Base-by-base conservation (phyloP, 1,284 basidiomycete species). In the Cryptococcus sp. region DNA sequence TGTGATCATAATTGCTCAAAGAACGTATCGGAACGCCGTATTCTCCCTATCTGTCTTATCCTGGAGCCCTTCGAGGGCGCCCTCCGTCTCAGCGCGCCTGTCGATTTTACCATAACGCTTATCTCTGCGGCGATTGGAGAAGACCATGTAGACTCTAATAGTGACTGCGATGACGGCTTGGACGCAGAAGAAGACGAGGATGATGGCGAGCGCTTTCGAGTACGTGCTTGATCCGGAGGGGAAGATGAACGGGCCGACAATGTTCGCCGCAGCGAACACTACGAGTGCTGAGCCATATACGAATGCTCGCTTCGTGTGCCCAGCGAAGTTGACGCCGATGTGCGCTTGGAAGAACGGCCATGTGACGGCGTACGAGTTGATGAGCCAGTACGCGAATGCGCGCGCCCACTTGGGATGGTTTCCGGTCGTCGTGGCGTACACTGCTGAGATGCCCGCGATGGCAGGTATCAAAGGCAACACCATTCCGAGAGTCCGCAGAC, bases 241-340 rank as follows among this genome's bases (percentile, higher is more conserved):
- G 57, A 62, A 62, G 50, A 62, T 59, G 57, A 62, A 62, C 25
- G 61, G 61, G 17, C 61, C 61, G 30, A 59, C 57, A 19, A 62
- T 62, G 46, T 62, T 62, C 4, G 58, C 61, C 22, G 61, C 52
- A 5, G 61, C 47, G 15, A 53, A 57, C 20, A 56, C 19, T 6
- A 60, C 50, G 11, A 58, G 40, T 5, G 50, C 49, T 3, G 57
- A 62, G 48, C 60, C 60, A 38, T 58, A 58, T 5, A 62, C 54
- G 45, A 62, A 58, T 3, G 60, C 48, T 42, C 60, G 48, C 47
- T 62, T 62, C n/a, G 60, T 62, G 30, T 58, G 60, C 16, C 60
- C 60, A 20, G 57, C 60, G 38, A 62, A 62, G 27, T 62, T 62
- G n/a, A 52, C 49, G 16, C 57, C 60, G 41, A 62, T 49, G 40